Evolutionary conservation across 306 rosid species (phyloP), one percentile per base, ranked within the genome.

Genomic region (Erythrophleum fordii): DNA sequence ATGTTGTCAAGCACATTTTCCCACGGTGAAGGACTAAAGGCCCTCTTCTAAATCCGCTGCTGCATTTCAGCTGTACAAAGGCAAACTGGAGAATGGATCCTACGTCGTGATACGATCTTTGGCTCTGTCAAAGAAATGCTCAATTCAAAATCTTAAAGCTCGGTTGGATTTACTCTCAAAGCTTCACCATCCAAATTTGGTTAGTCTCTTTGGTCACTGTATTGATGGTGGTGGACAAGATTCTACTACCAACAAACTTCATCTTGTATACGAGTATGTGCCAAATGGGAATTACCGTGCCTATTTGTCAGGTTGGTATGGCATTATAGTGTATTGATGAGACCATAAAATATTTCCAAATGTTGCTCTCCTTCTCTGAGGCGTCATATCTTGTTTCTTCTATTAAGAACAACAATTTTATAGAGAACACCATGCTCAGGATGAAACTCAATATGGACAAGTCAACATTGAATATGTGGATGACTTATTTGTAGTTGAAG

Each of bases 161-260:
- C 85, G 82, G 64, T 84, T 93, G 65, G 97, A 93, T 77, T 83
- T 87, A 28, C 92, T 93, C 82, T 87, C 97, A 67, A 93, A 86
- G 88, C 92, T 93, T 90, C 94, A 87, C 76, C 95, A 93, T 82
- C 97, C 97, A 45, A 90, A 91, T 87, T 84, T 93, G 85, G 97
- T 90, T 49, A 73, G 87, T 85, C 90, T 93, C 64, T 85, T 93
- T 87, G 98, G 98, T 37, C 87, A 91, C 66, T 90, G 97, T 77
- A 85, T 90, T 64, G 90, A 87, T 77, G 68, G 51, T 72, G 78
- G 85, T 5, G 92, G 87, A 71, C 92, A 83, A 78, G 91, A 90
- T 73, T 77, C 73, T 41, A 79, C 59, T 73, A 62, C 83, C 75
- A 75, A 58, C 77, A 85, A 85, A 78, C 83, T 90, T 77, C 85